Evolutionary conservation across 2,329 filamentous ascomycete genomes (phyloP), one percentile per base, ranked within the genome.

Genomic region (Cytospora chrysosperma): DNA sequence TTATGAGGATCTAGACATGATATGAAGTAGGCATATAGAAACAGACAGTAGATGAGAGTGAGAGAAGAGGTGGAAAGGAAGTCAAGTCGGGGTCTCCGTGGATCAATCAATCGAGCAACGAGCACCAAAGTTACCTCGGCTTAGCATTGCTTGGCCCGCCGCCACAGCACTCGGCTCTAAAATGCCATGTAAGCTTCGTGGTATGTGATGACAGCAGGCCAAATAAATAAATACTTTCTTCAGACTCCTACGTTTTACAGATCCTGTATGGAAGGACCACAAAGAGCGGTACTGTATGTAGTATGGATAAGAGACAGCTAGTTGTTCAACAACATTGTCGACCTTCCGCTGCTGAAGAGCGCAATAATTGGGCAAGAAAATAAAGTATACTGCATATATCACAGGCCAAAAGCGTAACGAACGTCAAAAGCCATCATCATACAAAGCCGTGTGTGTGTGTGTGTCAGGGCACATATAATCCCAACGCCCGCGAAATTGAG

Each of bases 61-160:
- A 1, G 19, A 8, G 21, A 15, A 5, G 19, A 12, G 2, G 34
- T 54, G 8, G 37, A 34, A 21, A n/a, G n/a, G n/a, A n/a, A n/a
- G n/a, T n/a, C n/a, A n/a, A n/a, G n/a, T 49, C 43, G 58, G 58
- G 32, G n/a, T 26, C 37, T 61, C 32, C 43, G 40, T 26, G 32
- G 32, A 40, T 43, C 43, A 54, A 34, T 32, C n/a, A n/a, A n/a
- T n/a, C n/a, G n/a, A n/a, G n/a, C n/a, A n/a, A n/a, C n/a, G n/a
- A n/a, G n/a, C n/a, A n/a, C 27, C 51, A 27, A 49, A 8, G 32
- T 55, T 55, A 55, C 58, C 58, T 61, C 58, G 58, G 58, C 58
- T 27, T 40, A 32, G 8, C 3, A 19, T 60, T 21, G 9, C 8
- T 43, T 9, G 5, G 40, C n/a, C 15, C 19, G 17, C 21, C n/a